Percentiles rank a stretch among this genome's conserved stretches.
These are phyloP conservation scores for Zopfochytrium polystomum DNA, from an alignment of 371 early-diverging fungal species.

Conservation along the genomic window DNA sequence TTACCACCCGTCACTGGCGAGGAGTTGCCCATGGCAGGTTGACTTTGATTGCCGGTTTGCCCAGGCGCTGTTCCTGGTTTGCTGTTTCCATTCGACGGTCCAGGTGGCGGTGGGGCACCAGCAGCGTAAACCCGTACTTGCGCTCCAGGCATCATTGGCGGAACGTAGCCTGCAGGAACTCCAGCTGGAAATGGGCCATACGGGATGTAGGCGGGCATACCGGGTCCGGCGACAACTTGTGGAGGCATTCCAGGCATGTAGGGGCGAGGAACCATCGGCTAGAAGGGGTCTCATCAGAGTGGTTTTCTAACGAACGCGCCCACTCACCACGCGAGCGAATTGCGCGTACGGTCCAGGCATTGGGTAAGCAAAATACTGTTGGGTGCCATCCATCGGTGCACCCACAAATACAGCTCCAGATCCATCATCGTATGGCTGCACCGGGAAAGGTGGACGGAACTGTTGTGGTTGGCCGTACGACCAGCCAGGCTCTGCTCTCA, in stretches of 20 bases:
- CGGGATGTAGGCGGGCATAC: constrained; percentile 18
- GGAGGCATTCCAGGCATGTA: neutral
- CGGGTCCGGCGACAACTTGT: constrained; percentile 10
- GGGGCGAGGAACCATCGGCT: neutral
- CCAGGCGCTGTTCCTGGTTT: neutral
- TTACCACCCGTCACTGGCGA: too few relatives aligned
- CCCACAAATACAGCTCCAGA: neutral
- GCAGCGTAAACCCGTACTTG: constrained; percentile 4
- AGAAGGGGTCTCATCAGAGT: neutral
- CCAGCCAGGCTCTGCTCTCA: neutral
- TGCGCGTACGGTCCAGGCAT: constrained; percentile 6
- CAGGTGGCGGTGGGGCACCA: neutral
- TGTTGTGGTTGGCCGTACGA: constrained; percentile 5
- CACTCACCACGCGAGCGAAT: neutral
- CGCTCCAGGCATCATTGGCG: constrained; percentile 15
- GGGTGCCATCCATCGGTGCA: constrained; percentile 16
- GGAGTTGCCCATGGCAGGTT: too few relatives aligned
- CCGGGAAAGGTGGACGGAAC: constrained; percentile 12
- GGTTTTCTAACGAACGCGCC: neutral
- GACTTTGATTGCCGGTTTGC: neutral
- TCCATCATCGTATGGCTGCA: constrained; percentile 14
- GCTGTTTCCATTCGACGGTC: constrained; percentile 7
- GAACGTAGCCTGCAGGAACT: constrained; percentile 12
- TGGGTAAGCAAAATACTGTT: constrained; percentile 6
- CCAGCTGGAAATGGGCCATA: constrained; percentile 6